phyloP scores from a whole-genome alignment of 208 protist species.

The Acanthamoeba royreba region DNA sequence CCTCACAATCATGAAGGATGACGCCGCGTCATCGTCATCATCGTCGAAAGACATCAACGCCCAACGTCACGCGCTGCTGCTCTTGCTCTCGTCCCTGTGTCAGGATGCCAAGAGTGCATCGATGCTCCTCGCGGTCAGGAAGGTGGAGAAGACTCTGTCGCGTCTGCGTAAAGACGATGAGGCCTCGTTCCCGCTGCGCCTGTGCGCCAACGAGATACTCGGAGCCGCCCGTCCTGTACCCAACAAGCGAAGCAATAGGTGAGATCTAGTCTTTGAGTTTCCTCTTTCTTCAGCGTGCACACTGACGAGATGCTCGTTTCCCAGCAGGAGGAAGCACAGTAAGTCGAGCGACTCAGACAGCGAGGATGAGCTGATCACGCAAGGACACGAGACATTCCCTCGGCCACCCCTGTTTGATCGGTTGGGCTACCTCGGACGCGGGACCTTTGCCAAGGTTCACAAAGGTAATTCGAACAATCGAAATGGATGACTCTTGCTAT shows the following conservation, averaged over 20 bases:
- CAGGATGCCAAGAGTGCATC: not conserved
- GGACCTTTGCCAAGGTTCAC: not conserved
- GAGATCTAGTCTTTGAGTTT: too few relatives aligned
- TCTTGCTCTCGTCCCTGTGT: not conserved
- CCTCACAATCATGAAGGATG: not conserved
- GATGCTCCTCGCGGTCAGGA: not conserved
- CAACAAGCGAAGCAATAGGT: too few relatives aligned
- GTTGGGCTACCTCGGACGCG: not conserved
- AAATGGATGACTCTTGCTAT: not conserved
- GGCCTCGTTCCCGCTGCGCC: not conserved
- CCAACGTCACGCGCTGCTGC: not conserved
- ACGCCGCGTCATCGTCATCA: too few relatives aligned
- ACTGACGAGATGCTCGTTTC: too few relatives aligned
- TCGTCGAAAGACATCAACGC: not conserved
- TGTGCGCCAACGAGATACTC: not conserved
- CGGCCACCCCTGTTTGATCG: not conserved
- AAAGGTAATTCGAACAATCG: not conserved
- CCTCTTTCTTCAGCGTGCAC: too few relatives aligned
- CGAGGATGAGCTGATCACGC: not conserved
- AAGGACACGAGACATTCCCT: not conserved
- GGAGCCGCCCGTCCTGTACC: not conserved
- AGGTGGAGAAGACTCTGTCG: not conserved
- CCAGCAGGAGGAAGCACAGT: too few relatives aligned
- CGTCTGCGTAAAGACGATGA: not conserved
- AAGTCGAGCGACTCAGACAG: not conserved